A percentile compares a stretch with the other conserved stretches of the same genome.
phyloP scores from a whole-genome alignment of 495 filamentous ascomycete genomes.

The Penicillium roqueforti region DNA sequence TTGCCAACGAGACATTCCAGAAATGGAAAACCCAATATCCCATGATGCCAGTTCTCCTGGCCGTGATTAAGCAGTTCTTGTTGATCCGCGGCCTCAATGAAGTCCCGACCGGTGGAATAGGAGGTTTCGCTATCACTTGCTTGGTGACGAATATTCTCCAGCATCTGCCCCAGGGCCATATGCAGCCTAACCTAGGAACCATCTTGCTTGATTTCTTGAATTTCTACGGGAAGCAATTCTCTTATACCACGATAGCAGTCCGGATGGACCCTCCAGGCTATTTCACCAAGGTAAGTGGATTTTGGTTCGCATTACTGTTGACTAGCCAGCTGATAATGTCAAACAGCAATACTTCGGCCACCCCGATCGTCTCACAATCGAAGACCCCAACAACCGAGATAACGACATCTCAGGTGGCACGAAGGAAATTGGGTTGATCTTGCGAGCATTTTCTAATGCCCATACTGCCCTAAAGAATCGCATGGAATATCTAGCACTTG shows the following conservation, averaged over 20 bases:
- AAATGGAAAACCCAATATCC: slow-evolving; percentile 75
- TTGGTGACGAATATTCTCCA: slow-evolving; percentile 85
- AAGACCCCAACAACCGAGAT: slow-evolving; percentile 76
- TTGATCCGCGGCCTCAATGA: slow-evolving; percentile 87
- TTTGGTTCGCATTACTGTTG: not conserved
- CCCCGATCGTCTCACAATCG: slow-evolving; percentile 61
- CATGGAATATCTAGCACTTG: slow-evolving; percentile 3
- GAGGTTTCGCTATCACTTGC: slow-evolving; percentile 90
- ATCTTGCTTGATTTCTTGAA: slow-evolving; percentile 82
- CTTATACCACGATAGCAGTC: slow-evolving; percentile 63
- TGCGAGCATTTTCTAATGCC: slow-evolving; percentile 60
- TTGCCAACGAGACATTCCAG: slow-evolving; percentile 73
- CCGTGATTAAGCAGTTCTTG: slow-evolving; percentile 88
- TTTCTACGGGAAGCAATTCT: slow-evolving; percentile 78
- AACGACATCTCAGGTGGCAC: slow-evolving; percentile 90
- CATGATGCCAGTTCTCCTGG: slow-evolving; percentile 75
- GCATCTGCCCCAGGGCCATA: slow-evolving; percentile 59
- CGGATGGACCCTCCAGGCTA: slow-evolving; percentile 66
- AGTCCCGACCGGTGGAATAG: slow-evolving; percentile 83
- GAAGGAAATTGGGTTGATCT: slow-evolving; percentile 56
- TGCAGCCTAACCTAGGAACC: slow-evolving; percentile 67
- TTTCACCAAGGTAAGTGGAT: slow-evolving; percentile 63
- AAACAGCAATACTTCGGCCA: slow-evolving; percentile 25
- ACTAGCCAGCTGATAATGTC: not conserved
- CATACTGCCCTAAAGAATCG: slow-evolving; percentile 29